A percentile compares a stretch with the other conserved stretches of the same genome.
These are phyloP conservation scores for Quercus tomentella DNA, from an alignment of 331 rosid species.

Conservation along the genomic window DNA sequence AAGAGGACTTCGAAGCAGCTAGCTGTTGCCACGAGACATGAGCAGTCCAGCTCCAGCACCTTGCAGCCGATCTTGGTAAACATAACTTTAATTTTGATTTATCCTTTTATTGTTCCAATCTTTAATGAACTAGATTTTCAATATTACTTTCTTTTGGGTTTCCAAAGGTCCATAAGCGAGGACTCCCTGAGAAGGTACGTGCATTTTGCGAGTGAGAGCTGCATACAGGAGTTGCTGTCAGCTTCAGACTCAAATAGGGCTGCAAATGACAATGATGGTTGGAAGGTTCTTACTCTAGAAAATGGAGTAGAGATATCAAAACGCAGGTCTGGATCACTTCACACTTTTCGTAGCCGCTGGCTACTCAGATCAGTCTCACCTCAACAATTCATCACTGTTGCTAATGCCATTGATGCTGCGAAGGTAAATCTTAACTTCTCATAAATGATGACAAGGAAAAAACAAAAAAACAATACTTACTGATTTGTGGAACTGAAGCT, in stretches of 20 bases:
- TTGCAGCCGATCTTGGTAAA: slow-evolving; percentile 79
- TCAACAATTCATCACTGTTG: slow-evolving; percentile 72
- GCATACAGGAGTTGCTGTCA: slow-evolving; percentile 76
- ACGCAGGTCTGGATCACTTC: slow-evolving; percentile 68
- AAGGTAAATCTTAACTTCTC: slow-evolving; percentile 42
- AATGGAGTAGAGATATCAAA: slow-evolving; percentile 82
- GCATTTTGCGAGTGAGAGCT: slow-evolving; percentile 77
- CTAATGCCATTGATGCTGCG: slow-evolving; percentile 91
- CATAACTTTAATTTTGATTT: neutral
- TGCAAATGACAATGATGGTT: slow-evolving; percentile 40
- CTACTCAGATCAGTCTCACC: slow-evolving; percentile 66
- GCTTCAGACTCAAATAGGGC: slow-evolving; percentile 57
- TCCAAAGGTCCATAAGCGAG: slow-evolving; percentile 74
- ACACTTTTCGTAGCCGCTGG: slow-evolving; percentile 84
- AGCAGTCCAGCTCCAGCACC: slow-evolving; percentile 48
- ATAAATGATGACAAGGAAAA: neutral
- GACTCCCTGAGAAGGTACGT: slow-evolving; percentile 78
- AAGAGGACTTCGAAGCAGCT: neutral
- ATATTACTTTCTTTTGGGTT: neutral
- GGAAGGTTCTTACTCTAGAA: slow-evolving; percentile 65
- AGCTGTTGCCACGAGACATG: slow-evolving; percentile 32
- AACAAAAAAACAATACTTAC: neutral
- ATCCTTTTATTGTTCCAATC: neutral
- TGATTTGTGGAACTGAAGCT: neutral
- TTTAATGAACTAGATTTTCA: neutral